A percentile compares a stretch with the other conserved stretches of the same genome.
These are phyloP conservation scores for Hypoxylon trugodes DNA, from an alignment of 495 filamentous ascomycete genomes.

Conservation along the genomic window DNA sequence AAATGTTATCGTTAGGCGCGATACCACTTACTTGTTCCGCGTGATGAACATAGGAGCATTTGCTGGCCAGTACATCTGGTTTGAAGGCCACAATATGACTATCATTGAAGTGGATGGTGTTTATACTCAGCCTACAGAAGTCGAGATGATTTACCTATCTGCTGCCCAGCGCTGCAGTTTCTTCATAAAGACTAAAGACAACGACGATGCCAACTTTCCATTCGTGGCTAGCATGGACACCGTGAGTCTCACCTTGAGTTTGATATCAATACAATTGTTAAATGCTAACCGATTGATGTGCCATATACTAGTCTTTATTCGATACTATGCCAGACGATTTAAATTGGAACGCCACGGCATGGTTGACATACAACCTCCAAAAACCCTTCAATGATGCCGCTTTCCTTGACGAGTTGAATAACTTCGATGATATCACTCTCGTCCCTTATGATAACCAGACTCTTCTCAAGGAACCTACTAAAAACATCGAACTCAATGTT, in stretches of 20 bases:
- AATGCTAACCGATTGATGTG: constrained; percentile 5
- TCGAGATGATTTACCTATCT: constrained; percentile 69
- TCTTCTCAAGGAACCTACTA: constrained; percentile 65
- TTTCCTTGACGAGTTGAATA: constrained; percentile 64
- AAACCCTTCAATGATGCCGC: constrained; percentile 60
- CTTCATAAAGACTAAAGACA: constrained; percentile 70
- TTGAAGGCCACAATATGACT: constrained; percentile 74
- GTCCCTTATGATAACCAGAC: constrained; percentile 69
- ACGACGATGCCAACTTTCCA: constrained; percentile 71
- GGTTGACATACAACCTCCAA: constrained; percentile 81
- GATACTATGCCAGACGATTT: constrained; percentile 69
- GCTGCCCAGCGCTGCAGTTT: constrained; percentile 78
- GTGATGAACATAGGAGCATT: constrained; percentile 79
- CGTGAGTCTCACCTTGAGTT: constrained; percentile 45
- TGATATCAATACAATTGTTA: not conserved
- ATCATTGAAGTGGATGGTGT: constrained; percentile 66
- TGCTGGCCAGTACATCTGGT: constrained; percentile 73
- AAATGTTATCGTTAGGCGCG: constrained; percentile 62
- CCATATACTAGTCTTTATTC: constrained; percentile 66
- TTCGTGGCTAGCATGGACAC: constrained; percentile 71
- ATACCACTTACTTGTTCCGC: constrained; percentile 82
- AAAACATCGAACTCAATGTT: constrained; percentile 68
- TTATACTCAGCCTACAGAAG: constrained; percentile 65
- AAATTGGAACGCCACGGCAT: constrained; percentile 81
- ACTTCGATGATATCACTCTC: constrained; percentile 77